These are phyloP conservation scores for Boletus subluridellus DNA, from an alignment of 1,284 basidiomycete species.

Conservation along the genomic window DNA sequence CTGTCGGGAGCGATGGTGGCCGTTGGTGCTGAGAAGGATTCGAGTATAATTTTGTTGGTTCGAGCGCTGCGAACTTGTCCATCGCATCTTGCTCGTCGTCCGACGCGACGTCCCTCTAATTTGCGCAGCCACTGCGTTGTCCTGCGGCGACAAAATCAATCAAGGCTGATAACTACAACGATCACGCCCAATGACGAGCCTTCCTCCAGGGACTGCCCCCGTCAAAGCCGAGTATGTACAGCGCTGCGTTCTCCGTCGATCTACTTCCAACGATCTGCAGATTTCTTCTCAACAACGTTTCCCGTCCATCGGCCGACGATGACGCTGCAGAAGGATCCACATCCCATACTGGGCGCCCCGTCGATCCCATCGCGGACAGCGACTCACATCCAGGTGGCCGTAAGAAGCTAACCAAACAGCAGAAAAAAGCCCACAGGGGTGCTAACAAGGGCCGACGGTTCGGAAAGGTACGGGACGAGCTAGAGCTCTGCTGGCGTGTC, in stretches of 20 bases:
- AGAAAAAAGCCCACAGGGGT: conserved; percentile 71
- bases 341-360: conserved; percentile 34
- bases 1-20: not conserved
- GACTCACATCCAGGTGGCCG: conserved; percentile 37
- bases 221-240: conserved; percentile 69
- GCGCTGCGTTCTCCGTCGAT: not conserved
- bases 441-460: conserved; percentile 77
- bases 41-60: conserved; percentile 67
- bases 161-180: not conserved
- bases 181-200: conserved; percentile 14
- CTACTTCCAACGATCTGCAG: conserved; percentile 35
- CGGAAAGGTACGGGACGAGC: conserved; percentile 66
- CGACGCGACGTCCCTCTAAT: not conserved
- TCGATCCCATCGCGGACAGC: conserved; percentile 23
- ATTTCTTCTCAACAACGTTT: conserved; percentile 51
- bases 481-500: conserved; percentile 72
- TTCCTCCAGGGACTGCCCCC: conserved; percentile 60
- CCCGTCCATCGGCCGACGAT: conserved; percentile 56
- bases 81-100: conserved; percentile 38
- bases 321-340: conserved; percentile 72
- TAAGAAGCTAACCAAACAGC: conserved; percentile 51
- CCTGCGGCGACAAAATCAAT: not conserved
- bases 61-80: conserved; percentile 76
- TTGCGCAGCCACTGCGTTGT: conserved; percentile 17
- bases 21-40: conserved; percentile 5